Conservation (phyloP, 129 eudicot species). For the Glebionis coronaria region DNA sequence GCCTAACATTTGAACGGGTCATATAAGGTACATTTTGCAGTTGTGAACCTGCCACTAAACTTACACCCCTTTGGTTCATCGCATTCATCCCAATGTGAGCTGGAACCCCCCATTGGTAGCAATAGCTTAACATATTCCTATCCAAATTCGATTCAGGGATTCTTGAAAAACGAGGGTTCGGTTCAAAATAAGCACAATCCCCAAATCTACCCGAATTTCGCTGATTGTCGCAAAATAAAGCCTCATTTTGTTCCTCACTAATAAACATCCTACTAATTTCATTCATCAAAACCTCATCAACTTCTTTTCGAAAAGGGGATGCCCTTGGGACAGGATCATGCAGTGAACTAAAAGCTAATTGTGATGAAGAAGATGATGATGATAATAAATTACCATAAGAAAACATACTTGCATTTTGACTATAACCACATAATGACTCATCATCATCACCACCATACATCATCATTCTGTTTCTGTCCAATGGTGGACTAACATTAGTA, state of each 20-base stretch:
- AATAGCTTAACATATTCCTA: conserved; percentile 16
- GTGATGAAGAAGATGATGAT: conserved; percentile 21
- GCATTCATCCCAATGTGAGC: conserved; percentile 37
- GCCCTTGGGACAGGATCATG: conserved; percentile 44
- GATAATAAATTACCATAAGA: conserved; percentile 48
- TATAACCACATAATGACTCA: conserved; percentile 35
- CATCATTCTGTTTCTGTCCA: conserved; percentile 33
- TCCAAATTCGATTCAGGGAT: conserved; percentile 32
- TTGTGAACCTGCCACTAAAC: background rate
- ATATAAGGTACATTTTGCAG: conserved; percentile 33
- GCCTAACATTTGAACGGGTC: conserved; percentile 19
- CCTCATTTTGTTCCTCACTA: conserved; percentile 36
- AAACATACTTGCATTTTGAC: conserved; percentile 30
- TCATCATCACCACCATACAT: conserved; percentile 40
- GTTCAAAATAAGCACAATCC: conserved; percentile 29
- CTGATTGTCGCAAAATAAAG: conserved; percentile 22
- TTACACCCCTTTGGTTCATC: conserved; percentile 10
- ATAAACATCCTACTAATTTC: conserved; percentile 43
- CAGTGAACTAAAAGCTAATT: too few relatives aligned
- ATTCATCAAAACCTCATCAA: conserved; percentile 35
- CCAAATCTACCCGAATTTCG: conserved; percentile 35
- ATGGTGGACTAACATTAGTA: conserved; percentile 21
- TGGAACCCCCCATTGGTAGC: conserved; percentile 46
- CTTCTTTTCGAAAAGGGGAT: conserved; percentile 23
- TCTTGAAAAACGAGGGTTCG: conserved; percentile 33